Base-by-base conservation (phyloP, 441 rosid species). In the Eruca vesicaria region DNA sequence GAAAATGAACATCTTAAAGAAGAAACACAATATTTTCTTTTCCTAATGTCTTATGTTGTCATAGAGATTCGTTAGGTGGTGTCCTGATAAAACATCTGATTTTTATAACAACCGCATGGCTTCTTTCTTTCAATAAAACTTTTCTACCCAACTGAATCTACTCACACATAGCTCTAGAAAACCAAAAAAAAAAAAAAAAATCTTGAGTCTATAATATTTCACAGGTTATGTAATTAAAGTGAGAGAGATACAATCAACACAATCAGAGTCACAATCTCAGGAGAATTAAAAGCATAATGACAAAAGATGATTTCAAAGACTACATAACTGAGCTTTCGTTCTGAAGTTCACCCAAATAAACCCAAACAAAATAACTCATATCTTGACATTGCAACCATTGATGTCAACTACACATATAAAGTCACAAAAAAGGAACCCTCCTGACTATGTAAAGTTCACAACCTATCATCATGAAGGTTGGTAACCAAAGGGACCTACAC, bases 401-500 rank as follows among this genome's bases (percentile, higher is more conserved):
- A 33, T 58, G 68, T 41, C 52, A 72, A 78, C 69, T 29, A 78
- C 52, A 67, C 66, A 72, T 70, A 50, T 45, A 71, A 70, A 70
- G 66, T 57, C 18, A 76, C 32, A 70, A 32, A 64, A 70, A 21
- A 57, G 35, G 32, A 71, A 48, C 26, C 67, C 53, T 78, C 64
- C 60, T 72, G 65, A 72, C 80, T n/a, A 77, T 72, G 69, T 66
- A 72, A 59, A 66, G 80, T 71, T 66, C 68, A 72, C 81, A 78
- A 53, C 64, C 73, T 67, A 52, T 72, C 62, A 50, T 62, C 65
- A 78, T 52, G 77, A 66, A 77, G 68, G 72, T 43, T 71, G 76
- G 72, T 78, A 66, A 68, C 52, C 21, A 45, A 77, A 60, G 69
- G 80, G 77, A 29, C 69, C 80, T 71, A 77, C 80, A 2, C 55